Conservation (phyloP, 495 filamentous ascomycete species). For the Neurospora tetrasperma region DNA sequence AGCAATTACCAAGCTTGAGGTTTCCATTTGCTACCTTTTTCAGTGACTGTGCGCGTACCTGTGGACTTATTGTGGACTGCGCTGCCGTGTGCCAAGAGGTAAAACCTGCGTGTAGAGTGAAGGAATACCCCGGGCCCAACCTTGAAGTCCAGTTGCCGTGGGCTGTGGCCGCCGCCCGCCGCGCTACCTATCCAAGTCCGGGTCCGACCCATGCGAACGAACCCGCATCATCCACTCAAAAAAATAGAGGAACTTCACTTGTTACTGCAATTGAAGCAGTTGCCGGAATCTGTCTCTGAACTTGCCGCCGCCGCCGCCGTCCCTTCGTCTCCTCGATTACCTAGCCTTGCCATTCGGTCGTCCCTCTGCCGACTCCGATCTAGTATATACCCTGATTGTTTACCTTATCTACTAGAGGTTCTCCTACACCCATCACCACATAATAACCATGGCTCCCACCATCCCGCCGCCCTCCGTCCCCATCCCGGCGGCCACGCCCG, state of each 20-base stretch:
- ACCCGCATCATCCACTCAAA: neutral
- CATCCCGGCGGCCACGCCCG: constrained; percentile 25
- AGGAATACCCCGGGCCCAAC: neutral
- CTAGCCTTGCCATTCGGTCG: constrained; percentile 2
- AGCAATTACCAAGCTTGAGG: neutral
- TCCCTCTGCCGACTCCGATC: constrained; percentile 9
- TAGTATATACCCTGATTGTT: constrained; percentile 2
- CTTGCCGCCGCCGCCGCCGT: neutral
- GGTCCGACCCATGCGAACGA: neutral
- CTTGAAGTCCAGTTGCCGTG: neutral
- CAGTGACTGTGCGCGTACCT: neutral
- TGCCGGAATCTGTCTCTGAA: neutral
- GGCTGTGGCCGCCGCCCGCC: no score
- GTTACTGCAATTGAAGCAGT: neutral
- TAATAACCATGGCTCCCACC: constrained; percentile 29
- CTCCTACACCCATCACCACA: neutral
- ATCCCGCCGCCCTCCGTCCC: constrained; percentile 31
- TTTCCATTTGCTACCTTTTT: neutral
- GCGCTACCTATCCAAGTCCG: neutral
- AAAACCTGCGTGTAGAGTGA: neutral
- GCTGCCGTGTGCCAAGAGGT: neutral
- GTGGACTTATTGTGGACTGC: neutral
- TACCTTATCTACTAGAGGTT: constrained; percentile 1
- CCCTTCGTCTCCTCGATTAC: neutral
- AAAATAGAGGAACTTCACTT: neutral